Evolutionary conservation across 225 moss, liverwort and hornwort species (phyloP), one percentile per base, ranked within the genome.

Genomic region (Pseudisothecium myosuroides): DNA sequence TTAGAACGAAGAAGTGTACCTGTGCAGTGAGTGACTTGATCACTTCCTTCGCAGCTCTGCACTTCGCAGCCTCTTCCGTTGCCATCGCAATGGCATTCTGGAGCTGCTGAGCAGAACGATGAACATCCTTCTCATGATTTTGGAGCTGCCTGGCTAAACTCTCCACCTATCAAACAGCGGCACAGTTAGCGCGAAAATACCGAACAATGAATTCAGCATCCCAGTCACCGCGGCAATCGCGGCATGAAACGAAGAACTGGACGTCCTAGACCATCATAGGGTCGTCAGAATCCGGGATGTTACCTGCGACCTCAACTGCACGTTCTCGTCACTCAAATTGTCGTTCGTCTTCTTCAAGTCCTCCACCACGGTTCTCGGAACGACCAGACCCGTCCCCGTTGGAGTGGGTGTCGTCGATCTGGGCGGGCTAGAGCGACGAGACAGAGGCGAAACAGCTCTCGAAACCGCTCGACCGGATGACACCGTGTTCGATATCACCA

Each of bases 311-410:
- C 96, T 93, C 88, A 96, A 81, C 90, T 95, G 97, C 39, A 96
- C 78, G 78, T 95, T 93, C 90, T 99, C 99, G 55, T 97, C 97
- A 90, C 95, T 97, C 84, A 99, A 90, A 54, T 94, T 90, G 37
- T 99, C 99, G 82, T 96, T 96, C 27, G 96, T 97, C 89, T 96
- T 96, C 95, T 97, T 99, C 92, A 97, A 86, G 81, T 99, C 99
- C 88, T 99, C 99, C 78, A 97, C 96, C 87, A 96, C 94, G 26
- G 99, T 93, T 74, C 95, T 96, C 34, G 99, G 94, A 56, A 96
- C 91, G 50, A 96, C 94, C 34, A 96, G 94, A 37, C 99, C 97
- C 49, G 94, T 92, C 68, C 95, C 93, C 19, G 97, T 99, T 75
- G 97, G 97, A 66, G 97, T 99, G 47, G 99, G 99, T 67, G 99